Evolutionary conservation across 1,139 yeast genomes (phyloP).

Genomic region (Komagataea norvegica): DNA sequence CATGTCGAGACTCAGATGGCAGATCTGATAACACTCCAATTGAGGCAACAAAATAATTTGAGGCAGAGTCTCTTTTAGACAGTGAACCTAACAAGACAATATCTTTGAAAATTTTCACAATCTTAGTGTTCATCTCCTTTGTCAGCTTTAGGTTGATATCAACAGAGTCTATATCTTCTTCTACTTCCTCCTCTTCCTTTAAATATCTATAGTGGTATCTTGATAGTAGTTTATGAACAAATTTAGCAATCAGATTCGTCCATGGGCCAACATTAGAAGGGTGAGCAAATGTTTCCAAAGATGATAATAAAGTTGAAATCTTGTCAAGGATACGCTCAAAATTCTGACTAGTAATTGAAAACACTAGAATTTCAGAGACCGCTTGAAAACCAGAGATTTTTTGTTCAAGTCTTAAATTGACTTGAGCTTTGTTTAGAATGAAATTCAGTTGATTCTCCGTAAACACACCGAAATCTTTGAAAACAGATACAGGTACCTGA

Average conservation of each 20-base stretch:
- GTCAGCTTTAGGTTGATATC: constrained; percentile 44
- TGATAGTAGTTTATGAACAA: constrained; percentile 51
- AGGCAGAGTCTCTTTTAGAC: constrained; percentile 58
- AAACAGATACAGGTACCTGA: constrained; percentile 30
- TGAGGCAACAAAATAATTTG: constrained; percentile 56
- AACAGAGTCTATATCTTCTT: constrained; percentile 33
- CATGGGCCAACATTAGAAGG: constrained; percentile 89
- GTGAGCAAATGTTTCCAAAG: constrained; percentile 81
- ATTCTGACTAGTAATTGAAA: constrained; percentile 54
- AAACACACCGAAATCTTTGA: constrained; percentile 53
- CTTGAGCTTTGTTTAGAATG: constrained; percentile 46
- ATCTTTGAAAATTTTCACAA: constrained; percentile 47
- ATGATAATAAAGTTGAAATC: constrained; percentile 53
- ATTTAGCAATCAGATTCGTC: constrained; percentile 67
- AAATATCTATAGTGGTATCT: constrained; percentile 56
- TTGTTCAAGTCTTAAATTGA: constrained; percentile 47
- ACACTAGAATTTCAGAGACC: constrained; percentile 58
- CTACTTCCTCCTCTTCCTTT: constrained; percentile 45
- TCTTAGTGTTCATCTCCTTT: constrained; percentile 36
- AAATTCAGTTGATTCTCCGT: constrained; percentile 54
- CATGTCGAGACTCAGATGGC: constrained; percentile 40
- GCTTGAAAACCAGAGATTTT: constrained; percentile 52
- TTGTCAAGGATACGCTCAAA: constrained; percentile 50
- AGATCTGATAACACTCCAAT: constrained; percentile 63
- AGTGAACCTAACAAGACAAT: constrained; percentile 73